A percentile compares a stretch with the other conserved stretches of the same genome.
Evolutionary conservation across 2,329 filamentous ascomycete genomes (phyloP).

Genomic region (Talaromyces sp.): DNA sequence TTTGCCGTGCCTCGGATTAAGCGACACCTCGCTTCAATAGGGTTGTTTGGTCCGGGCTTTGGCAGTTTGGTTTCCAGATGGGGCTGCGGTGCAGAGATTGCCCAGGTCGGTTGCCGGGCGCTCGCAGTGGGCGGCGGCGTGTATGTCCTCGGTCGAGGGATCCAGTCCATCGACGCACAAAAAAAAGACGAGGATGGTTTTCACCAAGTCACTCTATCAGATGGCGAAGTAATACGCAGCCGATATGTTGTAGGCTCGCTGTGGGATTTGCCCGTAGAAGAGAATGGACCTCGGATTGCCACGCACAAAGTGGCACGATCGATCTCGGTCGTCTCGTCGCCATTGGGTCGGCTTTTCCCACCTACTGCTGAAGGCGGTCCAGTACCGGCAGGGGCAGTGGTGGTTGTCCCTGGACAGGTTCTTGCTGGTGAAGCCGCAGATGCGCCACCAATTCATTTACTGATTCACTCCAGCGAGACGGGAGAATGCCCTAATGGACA

Average conservation of each 20-base stretch:
- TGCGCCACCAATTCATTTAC: conserved; percentile 52
- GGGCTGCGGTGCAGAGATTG: conserved; percentile 82
- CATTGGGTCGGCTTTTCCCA: conserved; percentile 64
- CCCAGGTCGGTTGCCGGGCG: conserved; percentile 86
- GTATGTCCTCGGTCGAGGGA: conserved; percentile 75
- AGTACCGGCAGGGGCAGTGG: conserved; percentile 61
- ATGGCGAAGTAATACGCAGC: conserved; percentile 33
- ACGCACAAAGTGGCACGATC: conserved; percentile 51
- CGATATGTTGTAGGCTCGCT: conserved; percentile 32
- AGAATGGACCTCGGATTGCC: conserved; percentile 10
- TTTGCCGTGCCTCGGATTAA: conserved; percentile 70
- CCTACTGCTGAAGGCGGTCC: conserved; percentile 69
- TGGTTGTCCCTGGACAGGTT: conserved; percentile 34
- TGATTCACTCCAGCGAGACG: conserved; percentile 82
- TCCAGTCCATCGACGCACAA: conserved; percentile 38
- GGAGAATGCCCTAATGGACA: conserved; percentile 85
- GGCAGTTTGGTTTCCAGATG: conserved; percentile 88
- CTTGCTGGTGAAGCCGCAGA: conserved; percentile 21
- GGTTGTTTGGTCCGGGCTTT: conserved; percentile 82
- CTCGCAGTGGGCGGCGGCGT: conserved; percentile 85
- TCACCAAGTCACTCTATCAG: conserved; percentile 29
- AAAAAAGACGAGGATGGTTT: conserved; percentile 16
- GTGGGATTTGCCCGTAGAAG: conserved; percentile 31
- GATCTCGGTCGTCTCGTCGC: conserved; percentile 65
- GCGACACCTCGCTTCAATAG: conserved; percentile 79